phyloP scores from a whole-genome alignment of 2,329 filamentous ascomycete species.

The Albophoma yamanashiensis region DNA sequence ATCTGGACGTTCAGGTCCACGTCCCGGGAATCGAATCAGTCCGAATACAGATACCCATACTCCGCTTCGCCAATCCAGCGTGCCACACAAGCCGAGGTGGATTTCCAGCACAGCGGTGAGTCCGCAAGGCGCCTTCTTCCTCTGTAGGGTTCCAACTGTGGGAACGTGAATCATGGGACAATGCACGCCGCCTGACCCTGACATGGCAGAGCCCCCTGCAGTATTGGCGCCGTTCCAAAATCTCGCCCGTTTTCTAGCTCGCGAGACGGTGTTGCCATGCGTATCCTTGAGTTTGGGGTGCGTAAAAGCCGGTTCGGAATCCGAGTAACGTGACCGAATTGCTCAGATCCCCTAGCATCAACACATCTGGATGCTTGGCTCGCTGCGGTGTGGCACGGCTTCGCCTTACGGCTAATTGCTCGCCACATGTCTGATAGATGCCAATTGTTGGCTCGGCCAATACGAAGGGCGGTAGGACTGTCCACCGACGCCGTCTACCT shows the following conservation, averaged over 20 bases:
- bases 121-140: not conserved
- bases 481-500: not conserved
- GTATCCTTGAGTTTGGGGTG: not conserved
- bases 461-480: not conserved
- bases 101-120: not conserved
- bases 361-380: not conserved
- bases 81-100: not conserved
- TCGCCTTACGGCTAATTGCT: not conserved
- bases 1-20: not conserved
- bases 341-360: not conserved
- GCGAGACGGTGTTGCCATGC: not conserved
- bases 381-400: not conserved
- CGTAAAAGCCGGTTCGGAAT: not conserved
- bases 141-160: constrained; percentile 6
- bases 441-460: not conserved
- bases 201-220: not conserved
- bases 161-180: not conserved
- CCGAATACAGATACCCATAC: not conserved
- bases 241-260: not conserved
- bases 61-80: not conserved
- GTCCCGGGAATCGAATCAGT: not conserved
- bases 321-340: not conserved
- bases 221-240: not conserved
- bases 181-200: not conserved
- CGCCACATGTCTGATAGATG: not conserved